Evolutionary conservation across 2,329 filamentous ascomycete species (phyloP), one percentile per base, ranked within the genome.

Genomic region (Pyrenophora teres): DNA sequence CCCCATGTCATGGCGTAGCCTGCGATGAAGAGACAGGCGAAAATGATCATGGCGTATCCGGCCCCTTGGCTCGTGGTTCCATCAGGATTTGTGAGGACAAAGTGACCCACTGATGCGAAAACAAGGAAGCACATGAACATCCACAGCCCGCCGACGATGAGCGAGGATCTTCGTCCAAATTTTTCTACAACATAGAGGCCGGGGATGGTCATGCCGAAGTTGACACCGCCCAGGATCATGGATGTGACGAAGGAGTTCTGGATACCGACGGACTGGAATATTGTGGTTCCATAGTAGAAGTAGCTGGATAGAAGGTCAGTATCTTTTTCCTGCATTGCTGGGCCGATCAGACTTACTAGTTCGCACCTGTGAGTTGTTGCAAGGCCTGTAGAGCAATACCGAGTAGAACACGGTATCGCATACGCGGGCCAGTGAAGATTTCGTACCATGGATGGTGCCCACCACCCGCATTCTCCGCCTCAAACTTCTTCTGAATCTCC

Each of bases 1-100:
- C 86, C 86, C 87, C 86, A 89, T 2, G 86, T 88, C 1, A 83
- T 87, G 3, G 86, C 86, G 53, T 86, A 89, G 1, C 79, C 83
- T 0, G 85, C 77, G 58, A 87, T 86, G 67, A 87, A 87, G 35
- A 89, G 77, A 63, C 86, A 88, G 0, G 86, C 86, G 69, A 88
- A 88, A 46, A 86, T 80, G 38, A 89, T 87, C 60, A 89, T 82
- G 35, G 81, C 81, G 3, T 81, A 77, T 18, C 86, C 86, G 5
- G 83, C 77, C 1, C 57, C 49, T n/a, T 74, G 71, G 1, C 74
- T 77, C 7, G 61, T 63, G 1, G 59, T 56, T 3, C 73, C 72
- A 13, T 64, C 61, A 6, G 47, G 54, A 31, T 68, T 65, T 40
- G 75, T 61, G 0, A 79, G 67, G 4, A 69, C 64, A 54, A 79